Conservation (phyloP, 2,329 filamentous ascomycete species). For the Stemphylium beticola region DNA sequence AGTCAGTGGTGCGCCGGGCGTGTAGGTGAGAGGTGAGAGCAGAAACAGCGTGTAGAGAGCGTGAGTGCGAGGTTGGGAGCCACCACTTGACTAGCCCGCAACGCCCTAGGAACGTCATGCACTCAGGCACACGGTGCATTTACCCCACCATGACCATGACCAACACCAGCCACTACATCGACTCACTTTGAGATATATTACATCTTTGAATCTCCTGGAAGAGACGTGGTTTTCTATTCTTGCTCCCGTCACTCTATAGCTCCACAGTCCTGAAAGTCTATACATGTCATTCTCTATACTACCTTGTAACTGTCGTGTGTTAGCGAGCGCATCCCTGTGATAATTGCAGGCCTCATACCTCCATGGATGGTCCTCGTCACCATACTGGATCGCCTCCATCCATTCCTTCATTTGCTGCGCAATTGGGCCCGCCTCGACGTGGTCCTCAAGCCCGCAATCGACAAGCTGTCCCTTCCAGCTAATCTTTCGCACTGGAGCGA, state of each 20-base stretch:
- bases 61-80: constrained; percentile 15
- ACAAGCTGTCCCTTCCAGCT: constrained; percentile 84
- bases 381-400: constrained; percentile 96
- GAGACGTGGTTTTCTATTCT: not conserved
- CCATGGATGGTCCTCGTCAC: constrained; percentile 85
- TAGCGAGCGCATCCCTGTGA: constrained; percentile 16
- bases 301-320: constrained; percentile 39
- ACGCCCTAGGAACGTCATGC: constrained; percentile 15
- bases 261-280: not conserved
- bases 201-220: not conserved
- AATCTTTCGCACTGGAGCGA: constrained; percentile 87
- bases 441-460: constrained; percentile 79
- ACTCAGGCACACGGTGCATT: constrained; percentile 16
- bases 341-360: constrained; percentile 62
- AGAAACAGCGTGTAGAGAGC: not conserved
- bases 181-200: no score
- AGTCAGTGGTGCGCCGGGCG: constrained; percentile 5
- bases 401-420: constrained; percentile 89
- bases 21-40: not conserved
- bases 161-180: not conserved
- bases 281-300: constrained; percentile 5
- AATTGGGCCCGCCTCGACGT: constrained; percentile 86
- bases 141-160: constrained; percentile 13
- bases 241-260: not conserved
- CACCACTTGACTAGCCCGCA: not conserved